Base-by-base conservation (phyloP, 2,329 filamentous ascomycete species). In the Cordyceps cateniannulata region DNA sequence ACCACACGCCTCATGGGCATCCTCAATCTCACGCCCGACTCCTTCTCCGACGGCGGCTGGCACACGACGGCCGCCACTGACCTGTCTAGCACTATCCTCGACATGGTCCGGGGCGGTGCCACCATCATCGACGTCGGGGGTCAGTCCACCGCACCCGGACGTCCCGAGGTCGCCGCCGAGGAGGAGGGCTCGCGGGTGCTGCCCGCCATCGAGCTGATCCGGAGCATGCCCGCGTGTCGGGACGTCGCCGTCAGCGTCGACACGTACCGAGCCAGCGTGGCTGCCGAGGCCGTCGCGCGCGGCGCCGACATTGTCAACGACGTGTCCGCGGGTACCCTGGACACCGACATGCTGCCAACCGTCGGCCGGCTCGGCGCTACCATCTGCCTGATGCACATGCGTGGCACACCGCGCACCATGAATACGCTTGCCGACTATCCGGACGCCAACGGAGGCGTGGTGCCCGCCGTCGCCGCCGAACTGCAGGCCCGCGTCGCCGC, bases 291-390 rank as follows among this genome's bases (percentile, higher is more conserved):
- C 20, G 81, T 95, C 61, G 76, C 79, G 27, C 90, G 87, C 5
- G 95, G 95, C 55, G 93, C 93, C 7, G 88, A 97, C 71, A 89
- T 99, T 64, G 85, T 99, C 76, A 99, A 99, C 75, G 95, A 99
- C 73, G 87, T 99, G 40, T 96, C 91, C 0, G 91, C 88, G 1
- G 95, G 95, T 3, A 71, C 79, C 4, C 79, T 96, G 55, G 95
- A 98, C 71, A 76, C 84, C 0, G 81, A 82, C 0, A 98, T 99
- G 92, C 83, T 99, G 0, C 69, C 85, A 16, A 92, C 90, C 0
- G 42, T 93, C 64, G 93, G 90, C 0, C 79, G 82, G 5, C 81
- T 95, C 0, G 88, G 90, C 40, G 91, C 87, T 67, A 91, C 92
- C 3, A 86, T 97, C 35, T 84, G 81, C 63, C 81, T 97, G 56